phyloP scores from a whole-genome alignment of 768 basidiomycete genomes.

The Lactarius akahatsu region DNA sequence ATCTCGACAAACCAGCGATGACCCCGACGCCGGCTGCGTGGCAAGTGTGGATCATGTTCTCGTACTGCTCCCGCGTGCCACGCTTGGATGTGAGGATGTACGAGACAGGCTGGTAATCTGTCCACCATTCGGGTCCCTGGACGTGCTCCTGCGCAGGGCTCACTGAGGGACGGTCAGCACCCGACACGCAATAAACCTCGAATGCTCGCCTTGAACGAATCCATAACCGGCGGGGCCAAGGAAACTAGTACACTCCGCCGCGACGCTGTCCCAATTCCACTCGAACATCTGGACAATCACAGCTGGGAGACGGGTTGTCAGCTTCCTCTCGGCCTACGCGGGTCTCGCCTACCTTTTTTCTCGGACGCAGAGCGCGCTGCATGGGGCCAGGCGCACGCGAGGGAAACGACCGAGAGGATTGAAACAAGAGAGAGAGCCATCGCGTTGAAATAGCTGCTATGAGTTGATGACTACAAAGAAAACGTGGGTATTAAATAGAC shows the following conservation, averaged over 20 bases:
- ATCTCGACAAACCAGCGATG: conserved; percentile 37
- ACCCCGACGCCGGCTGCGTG: conserved; percentile 42
- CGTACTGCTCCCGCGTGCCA: conserved; percentile 54
- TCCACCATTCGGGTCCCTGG: conserved; percentile 66
- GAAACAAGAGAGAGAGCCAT: conserved; percentile 3
- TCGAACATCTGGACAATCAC: conserved; percentile 73
- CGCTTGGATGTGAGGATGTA: conserved; percentile 66
- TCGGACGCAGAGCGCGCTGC: background rate
- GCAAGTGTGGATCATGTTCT: conserved; percentile 42
- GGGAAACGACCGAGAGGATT: background rate
- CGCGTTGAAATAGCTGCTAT: background rate
- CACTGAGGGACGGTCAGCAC: conserved; percentile 30
- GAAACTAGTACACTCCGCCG: conserved; percentile 61
- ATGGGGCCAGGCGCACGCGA: background rate
- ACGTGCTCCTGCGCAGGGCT: conserved; percentile 61
- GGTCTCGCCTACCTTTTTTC: background rate
- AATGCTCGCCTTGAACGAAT: conserved; percentile 56
- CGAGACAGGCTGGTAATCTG: conserved; percentile 69
- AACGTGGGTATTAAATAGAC: background rate
- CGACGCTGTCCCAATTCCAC: conserved; percentile 57
- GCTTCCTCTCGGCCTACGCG: background rate
- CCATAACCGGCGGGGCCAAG: conserved; percentile 64
- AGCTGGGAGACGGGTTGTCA: conserved; percentile 21
- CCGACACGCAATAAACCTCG: background rate
- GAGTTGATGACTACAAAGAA: background rate